phyloP scores from a whole-genome alignment of 176 grass and related monocot genomes.

The Zizania latifolia region DNA sequence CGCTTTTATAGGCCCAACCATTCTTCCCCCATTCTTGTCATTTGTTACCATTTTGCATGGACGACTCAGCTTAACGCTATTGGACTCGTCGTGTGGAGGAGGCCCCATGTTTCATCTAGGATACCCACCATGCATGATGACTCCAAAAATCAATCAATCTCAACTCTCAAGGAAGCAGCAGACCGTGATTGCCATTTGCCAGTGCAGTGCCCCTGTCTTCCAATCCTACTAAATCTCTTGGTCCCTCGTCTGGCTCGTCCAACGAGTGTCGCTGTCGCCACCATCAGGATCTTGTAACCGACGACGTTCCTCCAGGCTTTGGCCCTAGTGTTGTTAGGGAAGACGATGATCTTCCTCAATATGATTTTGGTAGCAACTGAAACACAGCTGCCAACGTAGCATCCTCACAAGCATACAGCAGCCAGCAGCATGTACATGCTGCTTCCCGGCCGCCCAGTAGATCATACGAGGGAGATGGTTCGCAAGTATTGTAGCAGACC shows the following conservation, averaged over 20 bases:
- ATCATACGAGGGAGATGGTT: conserved; percentile 42
- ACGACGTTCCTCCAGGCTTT: conserved; percentile 45
- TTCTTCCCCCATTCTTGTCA: too few species aligned
- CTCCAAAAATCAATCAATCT: conserved; percentile 18
- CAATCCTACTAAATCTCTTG: background rate
- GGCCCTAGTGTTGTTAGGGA: conserved; percentile 37
- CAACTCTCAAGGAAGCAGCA: conserved; percentile 48
- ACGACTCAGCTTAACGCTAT: conserved; percentile 36
- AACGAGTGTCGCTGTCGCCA: background rate
- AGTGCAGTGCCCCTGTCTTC: conserved; percentile 16
- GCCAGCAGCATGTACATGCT: background rate
- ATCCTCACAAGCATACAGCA: background rate
- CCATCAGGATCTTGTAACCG: conserved; percentile 22
- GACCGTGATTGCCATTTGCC: conserved; percentile 9
- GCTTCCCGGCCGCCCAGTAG: background rate
- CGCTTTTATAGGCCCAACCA: too few species aligned
- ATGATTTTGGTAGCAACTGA: conserved; percentile 30
- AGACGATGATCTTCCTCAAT: conserved; percentile 55
- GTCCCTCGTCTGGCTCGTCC: background rate
- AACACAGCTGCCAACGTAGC: conserved; percentile 6
- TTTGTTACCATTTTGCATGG: too few species aligned
- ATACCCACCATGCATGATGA: conserved; percentile 29
- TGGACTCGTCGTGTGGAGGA: conserved; percentile 65
- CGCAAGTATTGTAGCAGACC: conserved; percentile 43
- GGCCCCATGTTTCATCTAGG: conserved; percentile 31